Base-by-base conservation (phyloP, 345 rosid genomes). In the Acer saccharum region DNA sequence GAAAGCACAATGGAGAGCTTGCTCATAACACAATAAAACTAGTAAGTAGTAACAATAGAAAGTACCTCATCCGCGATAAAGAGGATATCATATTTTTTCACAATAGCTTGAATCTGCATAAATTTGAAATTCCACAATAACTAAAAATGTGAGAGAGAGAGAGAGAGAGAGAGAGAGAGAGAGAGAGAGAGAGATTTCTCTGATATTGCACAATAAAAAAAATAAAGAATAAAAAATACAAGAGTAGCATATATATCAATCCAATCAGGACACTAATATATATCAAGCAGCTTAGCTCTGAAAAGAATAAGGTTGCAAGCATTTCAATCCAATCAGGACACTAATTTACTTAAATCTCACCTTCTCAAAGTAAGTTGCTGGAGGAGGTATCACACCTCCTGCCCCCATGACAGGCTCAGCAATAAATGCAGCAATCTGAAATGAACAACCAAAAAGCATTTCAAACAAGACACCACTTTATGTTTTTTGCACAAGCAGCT, bases 391-490 rank as follows among this genome's bases (percentile, higher is more conserved):
- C 75, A 94, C 98, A 50, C 98, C 98, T 54, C 99, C 98, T 58
- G 98, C 98, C 67, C 99, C 98, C 98, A 96, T 94, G 77, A 96
- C 95, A 57, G 98, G 98, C 72, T 94, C 99, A 29, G 98, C 98
- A 3, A 96, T 94, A 84, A 94, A 96, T 68, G 98, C 99, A 81
- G 91, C 98, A 84, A 96, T 90, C 98, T 94, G 89, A 76, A 69
- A 84, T 27, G 63, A 54, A 68, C 35, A 81, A 77, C 35, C 12
- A 17, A 25, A 21, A 32, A 16, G 74, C 60, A 80, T 85, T 50
- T 78, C 44, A 41, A 75, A 66, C 5, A 44, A 68, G 41, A 21
- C 60, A 16, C 11, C 17, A 50, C 52, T 44, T 78, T 11, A 43
- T 69, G 35, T 75, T 65, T 27, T 62, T 73, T 29, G 14, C 9